A percentile compares a stretch with the other conserved stretches of the same genome.
phyloP scores from a whole-genome alignment of 2,329 filamentous ascomycete genomes.

The Aspergillus phoenicis region DNA sequence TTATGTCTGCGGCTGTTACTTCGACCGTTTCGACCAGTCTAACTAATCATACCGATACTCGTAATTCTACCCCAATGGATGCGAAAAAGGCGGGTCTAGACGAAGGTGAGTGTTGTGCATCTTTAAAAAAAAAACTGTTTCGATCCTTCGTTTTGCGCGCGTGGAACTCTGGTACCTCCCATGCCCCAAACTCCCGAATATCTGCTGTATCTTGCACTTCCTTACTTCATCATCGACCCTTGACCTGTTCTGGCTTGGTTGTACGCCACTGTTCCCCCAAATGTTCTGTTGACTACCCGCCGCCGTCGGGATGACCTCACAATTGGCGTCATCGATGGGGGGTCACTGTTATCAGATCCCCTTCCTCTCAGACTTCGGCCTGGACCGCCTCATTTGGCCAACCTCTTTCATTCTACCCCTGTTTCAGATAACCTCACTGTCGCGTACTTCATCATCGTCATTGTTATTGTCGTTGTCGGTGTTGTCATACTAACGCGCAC shows the following conservation, averaged over 20 bases:
- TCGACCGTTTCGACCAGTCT: conserved; percentile 37
- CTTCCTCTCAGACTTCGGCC: conserved; percentile 7
- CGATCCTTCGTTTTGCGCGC: conserved; percentile 16
- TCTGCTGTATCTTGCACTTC: conserved; percentile 13
- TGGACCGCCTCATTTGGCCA: conserved; percentile 16
- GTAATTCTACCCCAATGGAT: conserved; percentile 48
- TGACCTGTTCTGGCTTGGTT: conserved; percentile 33
- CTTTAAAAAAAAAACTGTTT: conserved; percentile 2
- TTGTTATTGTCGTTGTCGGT: not conserved
- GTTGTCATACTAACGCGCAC: conserved; percentile 27
- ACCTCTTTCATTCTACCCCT: conserved; percentile 1
- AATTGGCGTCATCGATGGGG: conserved; percentile 39
- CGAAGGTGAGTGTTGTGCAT: conserved; percentile 40
- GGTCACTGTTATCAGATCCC: conserved; percentile 26
- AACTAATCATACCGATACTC: conserved; percentile 30
- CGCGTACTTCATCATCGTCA: not conserved
- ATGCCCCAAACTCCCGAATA: conserved; percentile 2
- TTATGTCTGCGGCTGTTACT: conserved; percentile 47
- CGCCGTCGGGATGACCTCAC: conserved; percentile 42
- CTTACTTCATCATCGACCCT: conserved; percentile 20
- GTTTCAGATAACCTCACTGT: conserved; percentile 3
- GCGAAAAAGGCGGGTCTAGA: conserved; percentile 43
- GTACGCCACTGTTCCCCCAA: conserved; percentile 33
- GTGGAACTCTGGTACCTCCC: conserved; percentile 9
- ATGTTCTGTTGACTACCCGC: conserved; percentile 30